These are phyloP conservation scores for Claviceps paspali DNA, from an alignment of 2,329 filamentous ascomycete genomes.

Conservation along the genomic window DNA sequence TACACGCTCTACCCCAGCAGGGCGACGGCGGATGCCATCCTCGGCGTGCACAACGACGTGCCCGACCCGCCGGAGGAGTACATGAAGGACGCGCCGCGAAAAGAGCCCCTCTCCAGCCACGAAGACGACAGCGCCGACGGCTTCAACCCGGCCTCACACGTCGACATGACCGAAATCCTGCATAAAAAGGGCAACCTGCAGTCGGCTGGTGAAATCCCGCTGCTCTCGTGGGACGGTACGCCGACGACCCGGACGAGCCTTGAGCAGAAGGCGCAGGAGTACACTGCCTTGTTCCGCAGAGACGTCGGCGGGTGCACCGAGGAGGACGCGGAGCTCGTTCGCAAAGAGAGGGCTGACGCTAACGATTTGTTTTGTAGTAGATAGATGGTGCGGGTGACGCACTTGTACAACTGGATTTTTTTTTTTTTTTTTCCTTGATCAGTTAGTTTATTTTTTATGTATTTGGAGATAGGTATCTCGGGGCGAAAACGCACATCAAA, in stretches of 20 bases:
- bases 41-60: constrained; percentile 66
- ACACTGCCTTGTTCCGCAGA: constrained; percentile 41
- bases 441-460: too few species aligned
- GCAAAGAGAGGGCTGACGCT: constrained; percentile 22
- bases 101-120: constrained; percentile 10
- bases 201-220: constrained; percentile 32
- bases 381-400: too few species aligned
- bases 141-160: constrained; percentile 28
- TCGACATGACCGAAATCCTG: constrained; percentile 33
- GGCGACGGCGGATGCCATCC: constrained; percentile 36
- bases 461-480: too few species aligned
- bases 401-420: too few species aligned
- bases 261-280: constrained; percentile 31
- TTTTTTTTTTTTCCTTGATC: too few species aligned
- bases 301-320: constrained; percentile 51
- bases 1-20: constrained; percentile 63
- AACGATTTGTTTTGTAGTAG: constrained; percentile 51
- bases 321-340: constrained; percentile 11
- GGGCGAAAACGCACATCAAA: too few species aligned
- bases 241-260: constrained; percentile 24
- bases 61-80: constrained; percentile 59
- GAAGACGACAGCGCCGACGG: constrained; percentile 17
- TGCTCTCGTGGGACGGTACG: constrained; percentile 50
- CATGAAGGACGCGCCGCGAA: constrained; percentile 9
- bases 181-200: constrained; percentile 28